A percentile compares a stretch with the other conserved stretches of the same genome.
Conservation (phyloP, 805 yeast genomes). For the Spencermartinsiella europaea region DNA sequence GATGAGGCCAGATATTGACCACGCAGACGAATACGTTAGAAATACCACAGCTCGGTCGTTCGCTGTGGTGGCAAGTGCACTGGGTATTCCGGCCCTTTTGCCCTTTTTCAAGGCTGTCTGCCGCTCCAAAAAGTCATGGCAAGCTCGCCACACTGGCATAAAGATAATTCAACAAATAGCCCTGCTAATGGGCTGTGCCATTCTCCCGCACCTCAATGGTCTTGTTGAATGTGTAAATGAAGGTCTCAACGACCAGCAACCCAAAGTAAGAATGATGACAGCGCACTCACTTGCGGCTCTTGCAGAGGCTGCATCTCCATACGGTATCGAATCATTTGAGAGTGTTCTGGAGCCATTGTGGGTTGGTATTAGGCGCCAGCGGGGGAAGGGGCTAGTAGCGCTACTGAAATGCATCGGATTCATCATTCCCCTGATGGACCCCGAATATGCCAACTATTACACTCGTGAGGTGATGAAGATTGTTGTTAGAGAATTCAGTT, state of each 20-base stretch:
- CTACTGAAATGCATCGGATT: slow-evolving; percentile 74
- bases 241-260: slow-evolving; percentile 61
- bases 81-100: slow-evolving; percentile 64
- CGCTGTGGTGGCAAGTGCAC: slow-evolving; percentile 76
- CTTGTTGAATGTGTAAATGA: slow-evolving; percentile 57
- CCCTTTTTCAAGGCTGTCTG: slow-evolving; percentile 84
- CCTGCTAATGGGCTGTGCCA: slow-evolving; percentile 58
- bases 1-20: slow-evolving; percentile 76
- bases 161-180: slow-evolving; percentile 75
- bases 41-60: slow-evolving; percentile 70
- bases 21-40: slow-evolving; percentile 74
- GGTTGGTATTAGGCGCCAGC: slow-evolving; percentile 68
- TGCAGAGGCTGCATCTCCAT: slow-evolving; percentile 80
- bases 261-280: slow-evolving; percentile 60
- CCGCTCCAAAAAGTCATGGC: slow-evolving; percentile 69
- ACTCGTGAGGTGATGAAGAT: slow-evolving; percentile 68
- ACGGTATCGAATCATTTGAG: slow-evolving; percentile 87
- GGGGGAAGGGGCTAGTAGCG: slow-evolving; percentile 74
- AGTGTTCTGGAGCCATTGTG: slow-evolving; percentile 67
- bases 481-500: slow-evolving; percentile 62
- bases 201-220: slow-evolving; percentile 66
- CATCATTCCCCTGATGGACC: slow-evolving; percentile 80
- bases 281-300: slow-evolving; percentile 68
- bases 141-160: slow-evolving; percentile 78
- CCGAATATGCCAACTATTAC: slow-evolving; percentile 73